Percentiles rank a stretch among this genome's conserved stretches.
phyloP scores from a whole-genome alignment of 441 rosid genomes.

The Dalechampia spathulata region DNA sequence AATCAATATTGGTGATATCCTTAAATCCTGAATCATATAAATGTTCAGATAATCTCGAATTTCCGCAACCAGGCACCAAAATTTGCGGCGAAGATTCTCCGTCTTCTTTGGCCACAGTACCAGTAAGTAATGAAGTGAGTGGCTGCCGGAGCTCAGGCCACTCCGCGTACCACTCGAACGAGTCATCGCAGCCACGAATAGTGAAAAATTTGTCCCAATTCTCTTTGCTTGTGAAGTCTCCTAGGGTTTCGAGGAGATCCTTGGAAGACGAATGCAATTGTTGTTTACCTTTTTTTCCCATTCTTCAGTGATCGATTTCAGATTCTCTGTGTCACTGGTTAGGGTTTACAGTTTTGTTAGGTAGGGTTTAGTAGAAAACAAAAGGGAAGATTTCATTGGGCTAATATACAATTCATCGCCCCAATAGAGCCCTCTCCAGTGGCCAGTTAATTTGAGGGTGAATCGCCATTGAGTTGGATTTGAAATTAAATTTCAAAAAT shows the following conservation, averaged over 20 bases:
- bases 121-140: constrained; percentile 41
- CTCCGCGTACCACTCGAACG: constrained; percentile 98
- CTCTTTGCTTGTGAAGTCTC: constrained; percentile 91
- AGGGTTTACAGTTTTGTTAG: not conserved
- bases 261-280: constrained; percentile 23
- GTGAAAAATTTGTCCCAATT: constrained; percentile 95
- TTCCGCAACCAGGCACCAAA: constrained; percentile 88
- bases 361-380: not conserved
- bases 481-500: too few species aligned
- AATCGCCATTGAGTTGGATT: too few species aligned
- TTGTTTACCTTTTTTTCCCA: constrained; percentile 62
- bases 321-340: not conserved
- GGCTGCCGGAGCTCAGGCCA: constrained; percentile 71
- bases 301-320: constrained; percentile 9
- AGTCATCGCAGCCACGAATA: constrained; percentile 67
- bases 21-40: constrained; percentile 75
- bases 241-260: constrained; percentile 51
- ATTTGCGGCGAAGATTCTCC: constrained; percentile 29
- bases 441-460: too few species aligned
- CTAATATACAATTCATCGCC: not conserved
- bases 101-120: not conserved
- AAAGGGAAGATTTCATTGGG: not conserved
- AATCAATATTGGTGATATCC: constrained; percentile 67
- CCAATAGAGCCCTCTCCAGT: too few species aligned
- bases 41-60: constrained; percentile 75